A percentile compares a stretch with the other conserved stretches of the same genome.
These are phyloP conservation scores for Penicillium sp. DNA, from an alignment of 2,329 filamentous ascomycete genomes.

Conservation along the genomic window DNA sequence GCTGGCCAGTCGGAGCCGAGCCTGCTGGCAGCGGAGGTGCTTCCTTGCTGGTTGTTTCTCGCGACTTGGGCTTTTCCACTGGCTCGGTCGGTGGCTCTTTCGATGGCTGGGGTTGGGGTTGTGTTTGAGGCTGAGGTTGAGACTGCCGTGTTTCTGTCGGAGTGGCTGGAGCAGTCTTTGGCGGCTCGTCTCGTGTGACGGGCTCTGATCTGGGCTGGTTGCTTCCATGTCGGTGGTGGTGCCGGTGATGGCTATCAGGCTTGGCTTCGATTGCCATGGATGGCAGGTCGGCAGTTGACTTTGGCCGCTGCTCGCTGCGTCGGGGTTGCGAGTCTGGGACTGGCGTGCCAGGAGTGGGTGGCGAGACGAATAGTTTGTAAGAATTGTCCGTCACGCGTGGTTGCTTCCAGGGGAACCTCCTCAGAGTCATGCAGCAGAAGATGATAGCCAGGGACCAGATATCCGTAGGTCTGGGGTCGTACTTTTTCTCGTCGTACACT, in stretches of 20 bases:
- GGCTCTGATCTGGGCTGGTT: constrained; percentile 16
- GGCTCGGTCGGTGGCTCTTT: constrained; percentile 9
- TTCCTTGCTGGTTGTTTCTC: constrained; percentile 37
- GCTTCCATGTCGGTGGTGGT: constrained; percentile 13
- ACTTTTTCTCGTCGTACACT: constrained; percentile 89
- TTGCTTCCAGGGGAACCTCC: constrained; percentile 95
- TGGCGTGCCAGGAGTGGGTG: constrained; percentile 67
- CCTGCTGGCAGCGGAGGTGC: constrained; percentile 32
- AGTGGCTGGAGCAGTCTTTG: constrained; percentile 9
- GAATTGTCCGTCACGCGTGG: constrained; percentile 89
- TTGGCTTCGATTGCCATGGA: constrained; percentile 24
- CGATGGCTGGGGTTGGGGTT: constrained; percentile 19
- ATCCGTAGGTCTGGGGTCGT: constrained; percentile 89
- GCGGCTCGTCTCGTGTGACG: constrained; percentile 19
- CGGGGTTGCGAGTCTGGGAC: constrained; percentile 39
- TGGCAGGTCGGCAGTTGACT: constrained; percentile 34
- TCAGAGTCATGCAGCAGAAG: constrained; percentile 96
- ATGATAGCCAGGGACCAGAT: constrained; percentile 99
- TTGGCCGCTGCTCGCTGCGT: constrained; percentile 26
- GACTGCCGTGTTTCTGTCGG: constrained; percentile 10
- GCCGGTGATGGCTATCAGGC: constrained; percentile 6
- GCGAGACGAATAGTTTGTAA: constrained; percentile 84
- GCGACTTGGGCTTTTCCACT: constrained; percentile 24
- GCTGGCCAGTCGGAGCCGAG: constrained; percentile 22
- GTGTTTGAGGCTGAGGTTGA: constrained; percentile 1